phyloP scores from a whole-genome alignment of 1,284 basidiomycete species.

The Ustilago curta region DNA sequence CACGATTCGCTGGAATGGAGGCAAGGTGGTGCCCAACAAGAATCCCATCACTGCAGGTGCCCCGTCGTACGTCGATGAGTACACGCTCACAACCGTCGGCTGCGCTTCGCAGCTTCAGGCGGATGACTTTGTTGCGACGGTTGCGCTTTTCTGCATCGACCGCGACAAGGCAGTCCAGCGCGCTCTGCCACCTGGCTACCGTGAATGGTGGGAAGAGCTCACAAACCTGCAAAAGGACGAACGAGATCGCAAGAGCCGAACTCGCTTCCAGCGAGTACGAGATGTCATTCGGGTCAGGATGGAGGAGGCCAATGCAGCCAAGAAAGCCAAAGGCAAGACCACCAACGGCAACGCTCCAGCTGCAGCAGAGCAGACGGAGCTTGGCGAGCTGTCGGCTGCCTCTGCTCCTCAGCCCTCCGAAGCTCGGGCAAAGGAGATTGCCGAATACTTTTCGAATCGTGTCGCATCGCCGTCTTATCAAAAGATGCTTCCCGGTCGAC shows the following conservation, averaged over 20 bases:
- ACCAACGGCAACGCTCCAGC: slow-evolving; percentile 10
- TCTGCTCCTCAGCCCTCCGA: slow-evolving; percentile 42
- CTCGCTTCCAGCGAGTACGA: slow-evolving; percentile 72
- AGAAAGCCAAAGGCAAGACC: slow-evolving; percentile 50
- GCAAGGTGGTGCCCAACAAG: slow-evolving; percentile 57
- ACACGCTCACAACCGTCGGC: slow-evolving; percentile 86
- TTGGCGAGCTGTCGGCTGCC: slow-evolving; percentile 46
- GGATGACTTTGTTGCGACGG: slow-evolving; percentile 87
- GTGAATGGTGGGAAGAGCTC: slow-evolving; percentile 93
- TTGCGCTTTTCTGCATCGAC: slow-evolving; percentile 78
- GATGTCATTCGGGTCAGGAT: slow-evolving; percentile 76
- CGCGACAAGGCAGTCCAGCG: slow-evolving; percentile 67
- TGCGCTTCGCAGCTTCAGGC: slow-evolving; percentile 84
- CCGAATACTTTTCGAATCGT: slow-evolving; percentile 36
- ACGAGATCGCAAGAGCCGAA: slow-evolving; percentile 78
- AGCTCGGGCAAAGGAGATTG: slow-evolving; percentile 41
- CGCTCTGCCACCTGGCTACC: slow-evolving; percentile 80
- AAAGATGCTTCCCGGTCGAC: slow-evolving; percentile 85
- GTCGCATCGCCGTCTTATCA: slow-evolving; percentile 74
- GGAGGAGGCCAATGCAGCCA: slow-evolving; percentile 59
- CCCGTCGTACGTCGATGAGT: slow-evolving; percentile 74
- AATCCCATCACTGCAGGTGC: slow-evolving; percentile 71
- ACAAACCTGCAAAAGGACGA: slow-evolving; percentile 76
- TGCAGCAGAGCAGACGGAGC: slow-evolving; percentile 38
- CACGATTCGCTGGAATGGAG: slow-evolving; percentile 61